phyloP scores from a whole-genome alignment of 75 land plant genomes.

The Picea sitchensis region DNA sequence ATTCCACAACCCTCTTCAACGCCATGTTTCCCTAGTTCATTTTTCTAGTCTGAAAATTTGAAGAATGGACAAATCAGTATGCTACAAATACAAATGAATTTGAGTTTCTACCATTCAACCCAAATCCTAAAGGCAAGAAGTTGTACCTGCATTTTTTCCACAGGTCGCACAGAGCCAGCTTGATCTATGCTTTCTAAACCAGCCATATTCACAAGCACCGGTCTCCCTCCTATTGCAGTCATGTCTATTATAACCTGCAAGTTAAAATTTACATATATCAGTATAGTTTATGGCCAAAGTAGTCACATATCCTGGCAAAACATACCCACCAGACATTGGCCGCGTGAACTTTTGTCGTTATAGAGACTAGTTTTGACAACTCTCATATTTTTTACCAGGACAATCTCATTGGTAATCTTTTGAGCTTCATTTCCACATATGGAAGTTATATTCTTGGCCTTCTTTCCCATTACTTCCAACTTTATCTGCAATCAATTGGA shows the following conservation, averaged over 20 bases:
- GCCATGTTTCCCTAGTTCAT: slow-evolving; percentile 96
- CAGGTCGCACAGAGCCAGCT: slow-evolving; percentile 82
- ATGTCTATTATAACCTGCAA: slow-evolving; percentile 38
- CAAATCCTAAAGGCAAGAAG: not conserved
- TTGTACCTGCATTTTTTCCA: slow-evolving; percentile 89
- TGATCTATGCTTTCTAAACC: slow-evolving; percentile 92
- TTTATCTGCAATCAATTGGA: slow-evolving; percentile 17
- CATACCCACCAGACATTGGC: slow-evolving; percentile 39
- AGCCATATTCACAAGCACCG: slow-evolving; percentile 51
- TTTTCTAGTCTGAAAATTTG: slow-evolving; percentile 74
- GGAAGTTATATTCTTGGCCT: slow-evolving; percentile 32
- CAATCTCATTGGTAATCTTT: slow-evolving; percentile 34
- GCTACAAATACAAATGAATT: not conserved
- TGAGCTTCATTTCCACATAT: slow-evolving; percentile 37
- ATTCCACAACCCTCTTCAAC: slow-evolving; percentile 91
- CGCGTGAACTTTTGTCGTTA: slow-evolving; percentile 47
- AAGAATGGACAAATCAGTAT: not conserved
- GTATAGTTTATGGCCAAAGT: not conserved
- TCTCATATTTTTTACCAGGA: slow-evolving; percentile 37
- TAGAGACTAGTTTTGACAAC: slow-evolving; percentile 34
- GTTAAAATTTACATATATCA: not conserved
- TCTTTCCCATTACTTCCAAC: slow-evolving; percentile 41
- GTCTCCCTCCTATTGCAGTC: slow-evolving; percentile 35
- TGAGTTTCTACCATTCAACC: not conserved
- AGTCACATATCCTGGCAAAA: not conserved